Conservation (phyloP, 2,329 filamentous ascomycete species). For the Fusarium palustre region DNA sequence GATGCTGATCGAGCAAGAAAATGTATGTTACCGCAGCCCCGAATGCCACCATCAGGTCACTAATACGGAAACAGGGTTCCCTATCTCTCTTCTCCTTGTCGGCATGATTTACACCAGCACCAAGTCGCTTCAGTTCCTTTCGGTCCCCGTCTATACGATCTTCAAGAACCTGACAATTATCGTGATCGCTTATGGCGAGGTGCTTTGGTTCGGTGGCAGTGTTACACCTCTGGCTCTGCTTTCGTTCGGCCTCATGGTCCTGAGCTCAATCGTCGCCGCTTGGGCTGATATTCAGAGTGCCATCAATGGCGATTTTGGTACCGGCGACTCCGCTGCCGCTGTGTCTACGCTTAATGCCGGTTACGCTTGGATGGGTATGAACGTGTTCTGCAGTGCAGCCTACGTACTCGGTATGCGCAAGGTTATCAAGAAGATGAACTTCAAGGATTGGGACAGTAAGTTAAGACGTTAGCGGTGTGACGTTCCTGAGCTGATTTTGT, state of each 20-base stretch:
- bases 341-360: conserved; percentile 93
- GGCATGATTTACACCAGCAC: conserved; percentile 99
- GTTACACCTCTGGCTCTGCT: conserved; percentile 89
- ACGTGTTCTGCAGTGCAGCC: conserved; percentile 92
- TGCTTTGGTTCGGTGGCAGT: conserved; percentile 96
- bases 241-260: conserved; percentile 95
- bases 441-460: conserved; percentile 99
- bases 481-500: conserved; percentile 48
- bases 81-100: conserved; percentile 93
- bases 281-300: conserved; percentile 97
- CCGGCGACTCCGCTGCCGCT: conserved; percentile 74
- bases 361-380: conserved; percentile 98
- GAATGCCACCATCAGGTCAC: not conserved
- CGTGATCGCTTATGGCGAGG: conserved; percentile 97
- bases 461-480: conserved; percentile 51
- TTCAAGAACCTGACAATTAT: conserved; percentile 99
- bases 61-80: conserved; percentile 77
- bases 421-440: conserved; percentile 99
- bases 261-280: conserved; percentile 92
- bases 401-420: conserved; percentile 96
- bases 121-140: conserved; percentile 95
- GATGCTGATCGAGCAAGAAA: conserved; percentile 90
- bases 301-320: conserved; percentile 69
- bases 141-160: conserved; percentile 98
- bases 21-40: conserved; percentile 68